Base-by-base conservation (phyloP, 2,329 filamentous ascomycete species). In the Arthrinium puccinioides region DNA sequence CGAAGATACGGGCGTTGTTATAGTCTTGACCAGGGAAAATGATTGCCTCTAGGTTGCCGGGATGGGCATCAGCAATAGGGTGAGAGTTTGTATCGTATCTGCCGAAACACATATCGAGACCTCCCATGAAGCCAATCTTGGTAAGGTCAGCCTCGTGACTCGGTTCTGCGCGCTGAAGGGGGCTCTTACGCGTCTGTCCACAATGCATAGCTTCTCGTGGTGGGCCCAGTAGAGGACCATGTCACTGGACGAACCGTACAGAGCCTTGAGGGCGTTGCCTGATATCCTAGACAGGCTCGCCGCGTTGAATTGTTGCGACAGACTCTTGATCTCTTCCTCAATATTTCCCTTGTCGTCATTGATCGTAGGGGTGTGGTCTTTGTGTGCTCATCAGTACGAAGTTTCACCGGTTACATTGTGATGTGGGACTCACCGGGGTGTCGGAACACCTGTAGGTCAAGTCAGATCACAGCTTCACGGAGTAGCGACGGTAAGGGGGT, bases 171-270 rank as follows among this genome's bases (percentile, higher is more conserved):
- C n/a, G n/a, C n/a, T n/a, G n/a, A n/a, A n/a, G n/a, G n/a, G n/a
- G n/a, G n/a, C n/a, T n/a, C n/a, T n/a, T n/a, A n/a, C n/a, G n/a
- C n/a, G n/a, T n/a, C 82, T 77, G 56, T 96, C 88, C 13, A 96
- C 65, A 2, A 95, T 56, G 48, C 86, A 87, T 1, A 95, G 73
- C 61, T 96, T 96, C 63, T 96, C 88, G 50, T 95, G 88, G 51
- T 98, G 92, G 0, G 92, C 87, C 88, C 88, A 95, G 61, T 87
- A 95, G 1, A 95, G 64, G 9, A 94, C 83, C 2, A 88, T 77
- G 47, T 84, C 87, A 21, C 88, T 84, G 23, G 78, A 78, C 34
- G 85, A 82, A 37, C 89, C 89, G 53, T 94, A 95, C 1, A 95
- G 62, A 1, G 81, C 77, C 55, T 87, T 85, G 33, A 94, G 55